Base-by-base conservation (phyloP, 75 land plant species). In the Chamaecyparis obtusa region DNA sequence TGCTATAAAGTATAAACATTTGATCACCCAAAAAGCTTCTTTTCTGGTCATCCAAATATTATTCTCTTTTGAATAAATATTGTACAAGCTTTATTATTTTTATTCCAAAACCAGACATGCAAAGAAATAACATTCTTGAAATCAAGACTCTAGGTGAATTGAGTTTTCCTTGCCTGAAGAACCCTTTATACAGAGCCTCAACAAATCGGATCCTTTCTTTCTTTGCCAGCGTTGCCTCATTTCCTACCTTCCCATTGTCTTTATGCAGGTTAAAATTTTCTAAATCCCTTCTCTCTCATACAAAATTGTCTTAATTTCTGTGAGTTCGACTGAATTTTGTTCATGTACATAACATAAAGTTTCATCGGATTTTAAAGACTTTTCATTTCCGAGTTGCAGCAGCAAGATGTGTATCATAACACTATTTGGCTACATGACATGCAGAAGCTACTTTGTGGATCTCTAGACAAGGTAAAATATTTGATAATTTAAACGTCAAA, bases 371-470 rank as follows among this genome's bases (percentile, higher is more conserved):
- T 35, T 33, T 35, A 8, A 79, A 16, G 41, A 1, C 1, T 44
- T 44, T 41, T n/a, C 0, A 8, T 35, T 82, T 41, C 49, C 7
- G 30, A 21, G 24, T 55, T 30, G 6, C 90, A 95, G 95, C 90
- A 98, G 27, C 89, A 97, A 1, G 96, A 98, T 77, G 99, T 98
- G 0, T 98, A 98, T 76, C 99, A 98, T 86, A 94, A 98, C 17
- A 98, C 96, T n/a, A 92, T 96, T 30, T 86, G 97, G 41, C 82
- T 98, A 14, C 96, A 96, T n/a, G 98, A 98, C 89, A 95, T 98
- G 19, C 96, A 96, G 86, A 95, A 94, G 81, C 91, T 98, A 69
- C 91, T 98, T 2, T 96, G 95, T 54, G 94, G 95, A 86, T 90
- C 99, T 33, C 93, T 86, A 41, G 97, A 96, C 76, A 97, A 98